Conservation (phyloP, 345 rosid genomes). For the Brassica rapa region DNA sequence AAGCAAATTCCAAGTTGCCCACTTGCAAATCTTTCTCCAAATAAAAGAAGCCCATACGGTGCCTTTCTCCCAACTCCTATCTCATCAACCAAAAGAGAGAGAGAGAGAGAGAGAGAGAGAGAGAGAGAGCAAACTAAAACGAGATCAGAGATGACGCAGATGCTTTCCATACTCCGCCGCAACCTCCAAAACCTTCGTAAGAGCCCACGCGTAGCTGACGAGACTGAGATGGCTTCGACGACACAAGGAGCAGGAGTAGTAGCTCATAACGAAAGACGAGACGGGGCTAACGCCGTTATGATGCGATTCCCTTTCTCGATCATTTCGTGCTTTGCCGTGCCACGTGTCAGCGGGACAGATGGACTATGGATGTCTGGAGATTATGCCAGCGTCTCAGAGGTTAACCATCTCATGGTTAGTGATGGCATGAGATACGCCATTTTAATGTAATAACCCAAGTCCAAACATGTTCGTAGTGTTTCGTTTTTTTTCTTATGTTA, state of each 20-base stretch:
- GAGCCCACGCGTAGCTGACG: conserved; percentile 76
- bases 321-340: conserved; percentile 71
- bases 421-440: conserved; percentile 93
- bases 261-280: conserved; percentile 35
- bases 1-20: conserved; percentile 43
- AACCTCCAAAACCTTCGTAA: conserved; percentile 58
- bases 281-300: conserved; percentile 46
- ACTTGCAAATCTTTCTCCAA: conserved; percentile 31
- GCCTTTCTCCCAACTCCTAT: conserved; percentile 14
- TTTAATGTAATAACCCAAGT: conserved; percentile 58
- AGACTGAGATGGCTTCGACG: conserved; percentile 41
- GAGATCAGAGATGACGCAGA: conserved; percentile 45
- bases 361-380: conserved; percentile 76
- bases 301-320: conserved; percentile 55
- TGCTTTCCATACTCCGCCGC: conserved; percentile 45
- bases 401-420: conserved; percentile 84
- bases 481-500: not conserved
- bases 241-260: conserved; percentile 10
- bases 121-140: not conserved
- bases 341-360: conserved; percentile 63
- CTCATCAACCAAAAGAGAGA: conserved; percentile 1
- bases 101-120: too few relatives aligned
- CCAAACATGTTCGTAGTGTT: not conserved
- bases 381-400: conserved; percentile 57
- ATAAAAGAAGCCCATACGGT: conserved; percentile 32